Evolutionary conservation across 139 green algal genomes (phyloP), one percentile per base, ranked within the genome.

Genomic region (Desmodesmus armatus): DNA sequence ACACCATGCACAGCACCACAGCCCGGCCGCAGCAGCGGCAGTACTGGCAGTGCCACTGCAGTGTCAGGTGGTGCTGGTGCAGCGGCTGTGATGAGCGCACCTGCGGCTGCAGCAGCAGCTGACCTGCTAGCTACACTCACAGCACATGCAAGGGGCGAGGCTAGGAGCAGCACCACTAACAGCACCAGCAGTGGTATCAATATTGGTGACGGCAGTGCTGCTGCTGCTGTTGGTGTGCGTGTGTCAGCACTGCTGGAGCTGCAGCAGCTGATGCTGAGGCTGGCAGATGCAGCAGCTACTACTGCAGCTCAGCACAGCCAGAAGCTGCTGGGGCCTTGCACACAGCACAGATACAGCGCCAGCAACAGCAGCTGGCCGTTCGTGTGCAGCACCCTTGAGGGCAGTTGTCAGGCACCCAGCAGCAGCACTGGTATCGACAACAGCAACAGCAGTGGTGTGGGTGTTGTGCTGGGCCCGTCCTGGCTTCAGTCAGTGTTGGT

Each of bases 111-210:
- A 33, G 6, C 67, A 75, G 35, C 67, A 75, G 25, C 67, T 53
- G 67, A 31, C 11, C 47, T 23, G 17, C 47, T 75, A 35, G 35
- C 67, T 51, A 37, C 67, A 33, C 25, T 75, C 4, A 47, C n/a
- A n/a, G n/a, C n/a, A n/a, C n/a, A n/a, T n/a, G n/a, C n/a, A n/a
- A n/a, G n/a, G n/a, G n/a, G n/a, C n/a, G n/a, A n/a, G n/a, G n/a
- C n/a, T n/a, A 51, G 15, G 67, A 75, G 37, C 67, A 51, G 67
- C 67, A 75, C 13, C 67, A 75, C 35, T 75, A 27, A 62, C 51
- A 72, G 63, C 63, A 72, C 13, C 63, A 72, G 63, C 23, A 21
- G 1, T 27, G 60, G 0, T 69, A 11, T 23, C 60, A 27, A 7
- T 69, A 1, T 37, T 69, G 25, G 60, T 69, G 15, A 29, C 63